Evolutionary conservation across 177 flowering plant genomes (phyloP), one percentile per base, ranked within the genome.

Genomic region (Vitis hybrid): DNA sequence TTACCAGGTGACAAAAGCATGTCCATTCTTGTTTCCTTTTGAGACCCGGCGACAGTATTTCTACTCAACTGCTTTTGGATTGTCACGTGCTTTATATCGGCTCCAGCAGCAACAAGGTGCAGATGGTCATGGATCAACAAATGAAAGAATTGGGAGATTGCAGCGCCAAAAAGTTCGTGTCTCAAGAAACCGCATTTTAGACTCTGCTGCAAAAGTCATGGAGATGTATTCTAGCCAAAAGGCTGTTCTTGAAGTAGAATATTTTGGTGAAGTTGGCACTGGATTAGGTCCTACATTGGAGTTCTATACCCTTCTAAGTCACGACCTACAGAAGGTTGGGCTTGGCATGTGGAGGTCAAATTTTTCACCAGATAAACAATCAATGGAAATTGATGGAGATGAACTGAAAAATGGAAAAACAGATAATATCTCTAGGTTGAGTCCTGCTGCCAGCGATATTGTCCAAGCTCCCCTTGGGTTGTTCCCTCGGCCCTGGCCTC

Each of bases 181-280:
- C 50, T 90, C 98, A 10, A 79, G 98, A 64, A 92, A 86, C 60
- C 91, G 95, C 22, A 90, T 96, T 56, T 77, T 96, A 75, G 99
- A 96, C 80, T 96, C 99, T 68, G 99, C 99, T 69, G 90, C 88
- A 19, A 91, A 96, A 80, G 99, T 96, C 53, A 94, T 96, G 98
- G 99, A 93, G 82, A 88, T 96, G 97, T 93, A 94, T 77, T 93
- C 95, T 29, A 92, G 97, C 76, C 97, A 94, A 61, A 96, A 90
- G 79, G 97, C 97, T 72, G 94, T 93, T 55, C 97, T 96, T 52
- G 99, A 96, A 81, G 98, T 96, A 10, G 99, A 96, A 74, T 96
- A 96, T 79, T 93, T 93, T 83, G 99, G 98, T 73, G 99, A 96
- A 76, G 97, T 96, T 75, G 99, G 99, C 52, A 96, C 98, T 56